Conservation (phyloP, 75 land plant species). For the Selaginella moellendorffii region DNA sequence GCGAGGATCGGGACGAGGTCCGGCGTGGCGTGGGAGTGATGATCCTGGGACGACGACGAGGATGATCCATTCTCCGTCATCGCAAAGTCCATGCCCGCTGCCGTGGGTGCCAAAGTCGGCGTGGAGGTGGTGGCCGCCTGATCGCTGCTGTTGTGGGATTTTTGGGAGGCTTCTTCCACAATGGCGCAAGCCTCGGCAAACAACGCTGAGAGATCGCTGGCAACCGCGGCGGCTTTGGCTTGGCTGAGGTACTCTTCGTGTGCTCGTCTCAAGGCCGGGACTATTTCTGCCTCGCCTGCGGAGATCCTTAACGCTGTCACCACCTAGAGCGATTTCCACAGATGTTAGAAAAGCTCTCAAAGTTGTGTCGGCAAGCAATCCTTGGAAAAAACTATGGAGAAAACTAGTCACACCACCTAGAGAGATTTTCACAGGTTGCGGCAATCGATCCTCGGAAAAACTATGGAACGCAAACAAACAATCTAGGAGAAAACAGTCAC, state of each 20-base stretch:
- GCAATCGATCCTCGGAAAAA: no score
- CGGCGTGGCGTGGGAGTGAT: no score
- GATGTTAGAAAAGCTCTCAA: no score
- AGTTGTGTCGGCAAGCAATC: no score
- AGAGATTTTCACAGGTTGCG: no score
- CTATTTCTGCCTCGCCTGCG: slow-evolving; percentile 57
- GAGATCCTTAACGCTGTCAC: slow-evolving; percentile 41
- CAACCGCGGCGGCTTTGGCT: slow-evolving; percentile 34
- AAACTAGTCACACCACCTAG: no score
- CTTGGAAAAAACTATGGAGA: no score
- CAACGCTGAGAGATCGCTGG: slow-evolving; percentile 58
- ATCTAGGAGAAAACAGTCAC: no score
- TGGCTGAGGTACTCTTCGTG: slow-evolving; percentile 49
- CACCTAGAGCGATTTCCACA: no score
- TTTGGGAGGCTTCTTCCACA: slow-evolving; percentile 35
- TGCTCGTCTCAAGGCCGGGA: slow-evolving; percentile 48
- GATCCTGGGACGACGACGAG: no score
- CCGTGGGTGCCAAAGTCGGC: background rate
- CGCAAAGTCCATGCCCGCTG: background rate
- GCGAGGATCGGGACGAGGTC: slow-evolving; percentile 49
- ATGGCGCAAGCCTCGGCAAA: slow-evolving; percentile 94
- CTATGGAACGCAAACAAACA: no score
- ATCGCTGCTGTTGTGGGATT: background rate
- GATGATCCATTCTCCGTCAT: no score
- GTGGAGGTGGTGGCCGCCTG: background rate